phyloP scores from a whole-genome alignment of 305 asterid species.

The Plantago coronopus region DNA sequence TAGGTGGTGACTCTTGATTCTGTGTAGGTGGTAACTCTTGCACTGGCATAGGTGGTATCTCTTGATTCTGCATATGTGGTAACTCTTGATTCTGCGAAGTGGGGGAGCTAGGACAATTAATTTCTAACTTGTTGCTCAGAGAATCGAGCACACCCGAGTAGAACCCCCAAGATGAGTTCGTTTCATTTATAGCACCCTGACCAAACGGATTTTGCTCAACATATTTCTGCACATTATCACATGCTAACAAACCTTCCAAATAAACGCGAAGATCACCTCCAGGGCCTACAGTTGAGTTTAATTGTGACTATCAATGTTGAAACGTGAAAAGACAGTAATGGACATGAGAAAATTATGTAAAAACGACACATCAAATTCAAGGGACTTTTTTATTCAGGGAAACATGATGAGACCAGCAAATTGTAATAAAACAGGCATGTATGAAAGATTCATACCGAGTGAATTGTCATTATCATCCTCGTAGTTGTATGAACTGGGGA shows the following conservation, averaged over 20 bases:
- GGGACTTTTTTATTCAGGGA: slow-evolving; percentile 1
- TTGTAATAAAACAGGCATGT: not conserved
- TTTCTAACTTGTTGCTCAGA: slow-evolving; percentile 22
- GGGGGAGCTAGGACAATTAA: slow-evolving; percentile 11
- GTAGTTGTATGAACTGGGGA: slow-evolving; percentile 33
- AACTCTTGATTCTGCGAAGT: slow-evolving; percentile 16
- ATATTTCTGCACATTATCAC: slow-evolving; percentile 51
- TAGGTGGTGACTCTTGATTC: slow-evolving; percentile 1
- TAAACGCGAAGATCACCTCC: slow-evolving; percentile 78
- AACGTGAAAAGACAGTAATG: slow-evolving; percentile 6
- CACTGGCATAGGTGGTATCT: slow-evolving; percentile 3
- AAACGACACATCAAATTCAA: not conserved
- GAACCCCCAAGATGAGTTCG: slow-evolving; percentile 52
- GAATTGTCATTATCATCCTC: slow-evolving; percentile 44
- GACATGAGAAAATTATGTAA: not conserved
- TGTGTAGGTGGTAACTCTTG: slow-evolving; percentile 11
- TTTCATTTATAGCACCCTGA: slow-evolving; percentile 63
- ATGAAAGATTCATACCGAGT: slow-evolving; percentile 32
- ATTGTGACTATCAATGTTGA: slow-evolving; percentile 9
- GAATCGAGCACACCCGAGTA: slow-evolving; percentile 52
- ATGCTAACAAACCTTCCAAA: slow-evolving; percentile 56
- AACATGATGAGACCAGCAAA: slow-evolving; percentile 10
- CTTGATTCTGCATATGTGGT: not conserved
- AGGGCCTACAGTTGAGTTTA: slow-evolving; percentile 47
- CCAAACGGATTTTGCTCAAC: slow-evolving; percentile 82